These are phyloP conservation scores for Boletus tomentosulus DNA, from an alignment of 768 basidiomycete genomes.

Conservation along the genomic window DNA sequence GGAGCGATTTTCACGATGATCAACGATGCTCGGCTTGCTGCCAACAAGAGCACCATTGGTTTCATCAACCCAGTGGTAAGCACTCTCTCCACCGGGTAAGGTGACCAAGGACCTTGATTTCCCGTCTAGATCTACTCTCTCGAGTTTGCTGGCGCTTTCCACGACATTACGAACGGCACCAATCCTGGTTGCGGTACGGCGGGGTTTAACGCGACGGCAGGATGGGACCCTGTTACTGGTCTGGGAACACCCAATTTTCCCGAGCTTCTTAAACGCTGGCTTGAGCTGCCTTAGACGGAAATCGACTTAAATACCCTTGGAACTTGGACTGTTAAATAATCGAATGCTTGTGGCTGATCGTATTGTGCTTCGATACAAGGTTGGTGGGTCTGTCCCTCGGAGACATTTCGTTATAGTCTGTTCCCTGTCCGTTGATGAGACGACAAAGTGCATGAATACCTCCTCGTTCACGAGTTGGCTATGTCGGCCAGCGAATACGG, in stretches of 20 bases:
- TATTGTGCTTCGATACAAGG: too few species aligned
- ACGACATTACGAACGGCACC: slow-evolving; percentile 19
- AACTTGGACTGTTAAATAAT: too few species aligned
- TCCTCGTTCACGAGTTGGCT: too few species aligned
- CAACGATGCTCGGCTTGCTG: slow-evolving; percentile 33
- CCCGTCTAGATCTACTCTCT: slow-evolving; percentile 15
- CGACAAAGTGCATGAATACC: too few species aligned
- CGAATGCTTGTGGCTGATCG: too few species aligned
- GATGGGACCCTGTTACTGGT: slow-evolving; percentile 36
- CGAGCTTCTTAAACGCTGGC: slow-evolving; percentile 34
- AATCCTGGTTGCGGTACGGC: slow-evolving; percentile 28
- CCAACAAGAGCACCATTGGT: slow-evolving; percentile 29
- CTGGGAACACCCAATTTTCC: slow-evolving; percentile 44
- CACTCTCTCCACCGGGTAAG: not conserved
- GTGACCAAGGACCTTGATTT: not conserved
- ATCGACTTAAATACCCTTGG: too few species aligned
- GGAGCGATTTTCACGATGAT: slow-evolving; percentile 32
- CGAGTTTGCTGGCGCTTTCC: slow-evolving; percentile 12
- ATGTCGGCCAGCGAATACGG: too few species aligned
- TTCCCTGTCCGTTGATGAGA: too few species aligned
- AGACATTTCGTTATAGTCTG: too few species aligned
- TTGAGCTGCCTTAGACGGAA: not conserved
- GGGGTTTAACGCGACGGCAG: slow-evolving; percentile 22
- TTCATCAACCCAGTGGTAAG: slow-evolving; percentile 46
- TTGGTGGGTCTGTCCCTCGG: too few species aligned